Evolutionary conservation across 2,329 filamentous ascomycete genomes (phyloP), one percentile per base, ranked within the genome.

Genomic region (Epichloe hybrida): DNA sequence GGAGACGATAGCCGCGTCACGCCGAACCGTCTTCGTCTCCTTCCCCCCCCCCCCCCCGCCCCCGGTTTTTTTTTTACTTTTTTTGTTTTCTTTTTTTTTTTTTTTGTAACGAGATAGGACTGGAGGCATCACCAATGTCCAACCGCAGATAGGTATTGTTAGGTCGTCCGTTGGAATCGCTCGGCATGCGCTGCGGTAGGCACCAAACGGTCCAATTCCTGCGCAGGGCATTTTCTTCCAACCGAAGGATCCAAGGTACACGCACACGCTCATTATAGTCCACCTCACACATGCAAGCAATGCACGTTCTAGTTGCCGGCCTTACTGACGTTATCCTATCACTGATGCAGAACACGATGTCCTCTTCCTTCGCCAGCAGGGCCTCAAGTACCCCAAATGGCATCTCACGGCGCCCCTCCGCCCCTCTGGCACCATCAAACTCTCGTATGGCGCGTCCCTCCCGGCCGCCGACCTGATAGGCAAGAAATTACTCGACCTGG

Each of bases 381-480:
- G 67, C 39, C 48, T 50, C 41, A 67, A 59, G 17, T 57, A 59
- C 35, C 60, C 67, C 5, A 66, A 64, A 57, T 69, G 67, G 63
- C 66, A 66, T 43, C 62, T 72, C 35, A 67, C 66, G 1, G 53
- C 62, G 1, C 66, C 68, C 12, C 61, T 72, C 5, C 62, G 61
- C 4, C 51, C 21, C 5, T 62, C 60, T 8, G 51, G 55, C 12
- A 59, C 53, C n/a, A 58, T 71, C 49, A 64, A 60, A 34, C 63
- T 71, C 2, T 58, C 58, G 1, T 70, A 80, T 50, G 70, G 70
- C 36, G 77, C 77, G 6, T 61, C 61, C 0, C 58, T 83, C 11
- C 54, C 63, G 0, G 75, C 77, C 49, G 64, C 68, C 49, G 73
- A 80, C 38, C 76, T 89, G 51, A 83, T 90, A 58, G 84, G 83